Conservation (phyloP, 2,329 filamentous ascomycete genomes). For the Sporothrix variecibatus region DNA sequence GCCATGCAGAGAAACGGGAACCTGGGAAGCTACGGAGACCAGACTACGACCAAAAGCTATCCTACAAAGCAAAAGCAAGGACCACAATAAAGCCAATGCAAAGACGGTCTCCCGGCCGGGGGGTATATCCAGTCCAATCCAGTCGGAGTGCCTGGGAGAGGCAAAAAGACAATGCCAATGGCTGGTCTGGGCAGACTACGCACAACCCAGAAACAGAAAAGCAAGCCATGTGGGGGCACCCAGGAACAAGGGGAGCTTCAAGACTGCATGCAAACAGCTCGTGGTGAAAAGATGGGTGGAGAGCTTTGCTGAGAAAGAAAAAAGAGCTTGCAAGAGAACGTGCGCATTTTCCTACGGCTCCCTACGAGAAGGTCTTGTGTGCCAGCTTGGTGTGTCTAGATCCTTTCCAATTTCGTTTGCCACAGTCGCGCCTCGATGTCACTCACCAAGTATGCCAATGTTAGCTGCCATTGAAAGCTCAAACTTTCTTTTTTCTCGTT, state of each 20-base stretch:
- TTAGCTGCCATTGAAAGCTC: background rate
- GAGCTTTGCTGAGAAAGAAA: background rate
- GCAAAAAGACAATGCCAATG: background rate
- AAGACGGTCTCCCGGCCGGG: background rate
- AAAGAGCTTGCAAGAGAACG: background rate
- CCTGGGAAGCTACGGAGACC: background rate
- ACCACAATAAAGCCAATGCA: background rate
- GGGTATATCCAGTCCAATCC: background rate
- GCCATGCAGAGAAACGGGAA: background rate
- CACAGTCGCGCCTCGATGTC: background rate
- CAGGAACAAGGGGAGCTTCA: background rate
- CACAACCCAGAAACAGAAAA: background rate
- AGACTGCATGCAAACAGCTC: background rate
- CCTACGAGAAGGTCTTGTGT: background rate
- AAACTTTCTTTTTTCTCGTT: background rate
- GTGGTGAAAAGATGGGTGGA: background rate
- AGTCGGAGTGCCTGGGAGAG: background rate
- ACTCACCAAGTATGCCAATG: background rate
- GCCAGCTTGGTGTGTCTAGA: background rate
- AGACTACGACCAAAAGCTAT: background rate
- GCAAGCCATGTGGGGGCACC: conserved; percentile 6
- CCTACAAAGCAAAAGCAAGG: background rate
- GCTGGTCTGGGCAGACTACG: background rate
- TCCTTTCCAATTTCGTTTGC: background rate
- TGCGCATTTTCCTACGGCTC: background rate